Evolutionary conservation across 2,329 filamentous ascomycete genomes (phyloP).

Genomic region (Aspergillus sp.): DNA sequence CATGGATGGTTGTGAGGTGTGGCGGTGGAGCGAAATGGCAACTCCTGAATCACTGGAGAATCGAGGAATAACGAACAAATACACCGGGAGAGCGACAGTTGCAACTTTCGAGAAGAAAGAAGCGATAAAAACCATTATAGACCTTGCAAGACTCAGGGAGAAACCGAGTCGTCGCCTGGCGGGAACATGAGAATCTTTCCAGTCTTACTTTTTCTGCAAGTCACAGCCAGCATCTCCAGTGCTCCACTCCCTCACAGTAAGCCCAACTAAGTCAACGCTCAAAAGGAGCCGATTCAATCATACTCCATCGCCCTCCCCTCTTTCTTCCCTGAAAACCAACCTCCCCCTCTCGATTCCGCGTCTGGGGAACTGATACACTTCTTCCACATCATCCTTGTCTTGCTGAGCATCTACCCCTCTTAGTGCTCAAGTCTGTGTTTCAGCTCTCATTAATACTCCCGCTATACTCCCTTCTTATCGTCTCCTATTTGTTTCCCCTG

Average conservation of each 20-base stretch:
- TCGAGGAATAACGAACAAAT: too few species aligned
- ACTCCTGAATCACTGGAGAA: too few species aligned
- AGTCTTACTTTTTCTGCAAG: too few species aligned
- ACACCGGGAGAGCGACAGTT: too few species aligned
- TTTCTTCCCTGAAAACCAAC: slow-evolving; percentile 9
- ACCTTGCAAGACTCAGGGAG: too few species aligned
- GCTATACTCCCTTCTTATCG: slow-evolving; percentile 8
- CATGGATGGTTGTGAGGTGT: background rate
- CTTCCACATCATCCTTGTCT: background rate
- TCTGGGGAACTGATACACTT: slow-evolving; percentile 5
- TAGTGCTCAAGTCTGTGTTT: slow-evolving; percentile 4
- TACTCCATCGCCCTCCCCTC: slow-evolving; percentile 8
- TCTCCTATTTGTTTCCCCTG: background rate
- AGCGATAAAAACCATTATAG: too few species aligned
- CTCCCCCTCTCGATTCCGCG: background rate
- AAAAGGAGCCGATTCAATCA: too few species aligned
- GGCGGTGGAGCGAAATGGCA: background rate
- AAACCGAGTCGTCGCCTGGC: too few species aligned
- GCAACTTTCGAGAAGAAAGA: too few species aligned
- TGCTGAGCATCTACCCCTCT: background rate
- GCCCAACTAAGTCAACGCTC: slow-evolving; percentile 11
- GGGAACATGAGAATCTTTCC: background rate
- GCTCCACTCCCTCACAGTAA: background rate
- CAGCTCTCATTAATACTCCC: slow-evolving; percentile 12
- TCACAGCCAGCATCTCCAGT: too few species aligned